Evolutionary conservation across 768 basidiomycete genomes (phyloP), one percentile per base, ranked within the genome.

Genomic region (Coprinopsis strossmayeri): DNA sequence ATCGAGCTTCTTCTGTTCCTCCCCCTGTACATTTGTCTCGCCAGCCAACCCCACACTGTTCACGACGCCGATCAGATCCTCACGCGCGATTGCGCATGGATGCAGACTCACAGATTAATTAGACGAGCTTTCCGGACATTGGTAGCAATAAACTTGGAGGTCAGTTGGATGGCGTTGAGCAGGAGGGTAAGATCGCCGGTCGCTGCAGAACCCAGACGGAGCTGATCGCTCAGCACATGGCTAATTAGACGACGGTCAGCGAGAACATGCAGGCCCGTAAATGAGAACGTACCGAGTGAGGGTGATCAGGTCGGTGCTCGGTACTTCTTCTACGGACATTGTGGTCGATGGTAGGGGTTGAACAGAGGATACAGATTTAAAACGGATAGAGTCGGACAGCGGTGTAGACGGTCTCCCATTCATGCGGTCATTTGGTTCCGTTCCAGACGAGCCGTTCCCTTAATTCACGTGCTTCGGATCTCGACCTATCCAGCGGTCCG

Each of bases 1-100:
- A 61, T 96, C 94, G 46, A 99, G 78, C 70, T 99, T 99, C 78
- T 99, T 99, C 76, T 99, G 96, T 62, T 98, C 96, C 66, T 98
- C 96, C 18, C 96, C 96, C 68, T 94, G 91, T 5, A 94, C 86
- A 62, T 99, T 99, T 23, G 89, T 89, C 62, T 94, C 92, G 13
- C 96, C 96, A 13, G 96, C 96, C 18, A 95, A 77, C 26, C 96
- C 96, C 56, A 99, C 87, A n/a, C 93, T 95, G 30, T 13, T 30
- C 34, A 25, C 37, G 34, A 38, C 38, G 44, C 39, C 47, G 28
- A 43, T n/a, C 21, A 44, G 30, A 17, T 34, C 38, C 11, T 32
- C 45, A 48, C 30, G 7, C 30, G 9, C 30, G 30, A 32, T 15
- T 7, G 9, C 30, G 9, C 15, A 7, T 7, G 15, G 30, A 32